Percentiles rank a stretch among this genome's conserved stretches.
Evolutionary conservation across 2,329 filamentous ascomycete genomes (phyloP).

Genomic region (Didymella glomerata): DNA sequence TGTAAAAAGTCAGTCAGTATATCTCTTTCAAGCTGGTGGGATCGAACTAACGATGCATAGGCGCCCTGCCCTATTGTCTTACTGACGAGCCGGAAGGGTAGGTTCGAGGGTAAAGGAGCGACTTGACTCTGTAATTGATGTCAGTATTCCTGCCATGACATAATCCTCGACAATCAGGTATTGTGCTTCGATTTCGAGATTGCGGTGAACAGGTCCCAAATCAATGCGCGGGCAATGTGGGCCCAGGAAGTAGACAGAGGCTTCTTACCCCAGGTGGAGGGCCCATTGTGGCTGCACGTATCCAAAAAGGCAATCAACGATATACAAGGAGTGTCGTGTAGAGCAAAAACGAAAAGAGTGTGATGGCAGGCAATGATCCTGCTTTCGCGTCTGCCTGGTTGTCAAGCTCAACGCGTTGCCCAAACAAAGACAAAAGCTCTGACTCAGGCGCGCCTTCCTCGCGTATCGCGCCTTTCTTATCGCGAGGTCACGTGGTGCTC

Average conservation of each 20-base stretch:
- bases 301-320: neutral
- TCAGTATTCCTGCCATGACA: conserved; percentile 9
- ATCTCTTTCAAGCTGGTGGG: neutral
- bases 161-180: neutral
- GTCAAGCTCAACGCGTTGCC: conserved; percentile 5
- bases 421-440: conserved; percentile 18
- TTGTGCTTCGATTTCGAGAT: neutral
- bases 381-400: conserved; percentile 19
- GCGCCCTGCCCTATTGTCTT: conserved; percentile 96
- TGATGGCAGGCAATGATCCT: conserved; percentile 4
- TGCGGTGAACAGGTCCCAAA: conserved; percentile 8
- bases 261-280: conserved; percentile 42
- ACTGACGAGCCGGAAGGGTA: conserved; percentile 94
- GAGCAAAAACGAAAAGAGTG: conserved; percentile 1
- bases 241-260: conserved; percentile 7
- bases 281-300: conserved; percentile 14
- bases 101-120: conserved; percentile 81
- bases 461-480: conserved; percentile 15
- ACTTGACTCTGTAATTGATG: conserved; percentile 75
- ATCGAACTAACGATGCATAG: conserved; percentile 82
- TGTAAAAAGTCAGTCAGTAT: conserved; percentile 14
- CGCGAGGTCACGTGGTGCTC: conserved; percentile 16
- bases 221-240: conserved; percentile 16
- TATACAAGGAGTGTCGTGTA: neutral
- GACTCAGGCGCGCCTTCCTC: conserved; percentile 16